A percentile compares a stretch with the other conserved stretches of the same genome.
These are phyloP conservation scores for Mycena sanguinolenta DNA, from an alignment of 768 basidiomycete species.

Conservation along the genomic window DNA sequence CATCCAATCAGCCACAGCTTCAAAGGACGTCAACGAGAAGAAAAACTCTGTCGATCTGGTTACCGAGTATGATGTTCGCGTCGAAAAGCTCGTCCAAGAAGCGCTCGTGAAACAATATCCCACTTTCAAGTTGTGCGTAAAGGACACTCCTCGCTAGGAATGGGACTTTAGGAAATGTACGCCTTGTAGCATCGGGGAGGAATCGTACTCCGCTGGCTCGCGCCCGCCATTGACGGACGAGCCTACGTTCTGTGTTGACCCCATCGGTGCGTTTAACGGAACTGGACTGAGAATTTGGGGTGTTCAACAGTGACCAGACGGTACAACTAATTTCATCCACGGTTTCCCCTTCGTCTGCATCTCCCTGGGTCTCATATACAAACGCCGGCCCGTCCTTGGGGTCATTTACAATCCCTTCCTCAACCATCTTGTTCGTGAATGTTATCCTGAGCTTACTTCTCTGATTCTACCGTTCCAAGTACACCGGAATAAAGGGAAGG, in stretches of 20 bases:
- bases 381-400: constrained; percentile 85
- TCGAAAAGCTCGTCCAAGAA: constrained; percentile 86
- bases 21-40: constrained; percentile 80
- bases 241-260: constrained; percentile 97
- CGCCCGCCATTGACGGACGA: constrained; percentile 81
- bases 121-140: constrained; percentile 84
- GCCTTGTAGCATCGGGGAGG: constrained; percentile 86
- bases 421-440: constrained; percentile 73
- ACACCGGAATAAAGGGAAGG: constrained; percentile 82
- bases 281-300: background rate
- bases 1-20: constrained; percentile 65
- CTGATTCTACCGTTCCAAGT: constrained; percentile 54
- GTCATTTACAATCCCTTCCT: constrained; percentile 96
- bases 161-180: background rate
- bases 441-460: background rate
- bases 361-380: constrained; percentile 90
- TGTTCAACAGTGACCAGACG: constrained; percentile 61
- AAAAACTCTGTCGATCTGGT: constrained; percentile 96
- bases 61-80: constrained; percentile 93
- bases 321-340: constrained; percentile 91
- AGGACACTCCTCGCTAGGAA: background rate
- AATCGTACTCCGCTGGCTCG: constrained; percentile 86
- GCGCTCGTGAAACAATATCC: constrained; percentile 79
- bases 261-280: constrained; percentile 73
- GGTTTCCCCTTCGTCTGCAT: constrained; percentile 91